These are phyloP conservation scores for Hanseniaspora mollemarum DNA, from an alignment of 805 yeast species.

Conservation along the genomic window DNA sequence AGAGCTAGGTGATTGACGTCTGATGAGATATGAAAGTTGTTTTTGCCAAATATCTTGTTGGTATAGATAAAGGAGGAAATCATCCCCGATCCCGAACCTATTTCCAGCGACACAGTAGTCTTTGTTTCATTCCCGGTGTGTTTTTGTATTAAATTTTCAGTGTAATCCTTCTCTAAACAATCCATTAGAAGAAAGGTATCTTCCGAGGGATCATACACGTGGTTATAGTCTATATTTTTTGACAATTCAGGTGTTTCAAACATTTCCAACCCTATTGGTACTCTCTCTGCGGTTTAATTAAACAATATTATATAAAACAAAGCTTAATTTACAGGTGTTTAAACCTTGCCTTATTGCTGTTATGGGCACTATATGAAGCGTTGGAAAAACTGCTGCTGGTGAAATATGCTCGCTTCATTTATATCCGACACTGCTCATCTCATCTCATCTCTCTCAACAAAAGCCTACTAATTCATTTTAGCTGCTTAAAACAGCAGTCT, in stretches of 20 bases:
- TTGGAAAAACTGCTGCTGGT: too few species aligned
- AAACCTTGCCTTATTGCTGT: too few species aligned
- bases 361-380: too few species aligned
- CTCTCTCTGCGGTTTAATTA: too few species aligned
- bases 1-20: conserved; percentile 80
- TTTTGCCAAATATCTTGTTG: conserved; percentile 34
- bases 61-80: conserved; percentile 63
- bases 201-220: conserved; percentile 89
- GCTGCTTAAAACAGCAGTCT: neutral
- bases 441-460: too few species aligned
- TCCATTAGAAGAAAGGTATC: conserved; percentile 81
- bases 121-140: conserved; percentile 25
- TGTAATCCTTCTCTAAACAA: conserved; percentile 50
- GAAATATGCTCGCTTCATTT: too few species aligned
- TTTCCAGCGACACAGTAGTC: conserved; percentile 59
- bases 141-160: conserved; percentile 16
- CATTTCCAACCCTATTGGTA: neutral
- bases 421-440: too few species aligned
- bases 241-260: conserved; percentile 11
- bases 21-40: conserved; percentile 49
- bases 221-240: conserved; percentile 43
- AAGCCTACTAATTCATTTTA: neutral
- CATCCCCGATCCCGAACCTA: conserved; percentile 89
- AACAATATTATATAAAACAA: too few species aligned
- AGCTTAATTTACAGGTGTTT: too few species aligned